phyloP scores from a whole-genome alignment of 305 asterid genomes.

The Fraxinus nigra region DNA sequence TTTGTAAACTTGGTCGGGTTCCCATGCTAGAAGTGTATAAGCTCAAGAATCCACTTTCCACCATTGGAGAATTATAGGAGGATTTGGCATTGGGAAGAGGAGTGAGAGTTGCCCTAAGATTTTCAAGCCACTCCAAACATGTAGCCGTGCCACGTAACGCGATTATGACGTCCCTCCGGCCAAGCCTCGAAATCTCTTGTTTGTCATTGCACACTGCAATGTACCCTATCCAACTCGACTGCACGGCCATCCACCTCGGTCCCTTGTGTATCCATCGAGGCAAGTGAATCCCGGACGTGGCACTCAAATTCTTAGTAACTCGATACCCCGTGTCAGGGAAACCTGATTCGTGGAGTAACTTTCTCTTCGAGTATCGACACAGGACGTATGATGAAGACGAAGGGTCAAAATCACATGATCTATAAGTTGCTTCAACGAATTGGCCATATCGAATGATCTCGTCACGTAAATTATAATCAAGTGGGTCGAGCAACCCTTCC shows the following conservation, averaged over 20 bases:
- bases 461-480: constrained; percentile 57
- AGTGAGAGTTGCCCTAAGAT: constrained; percentile 65
- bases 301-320: constrained; percentile 50
- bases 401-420: constrained; percentile 57
- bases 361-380: constrained; percentile 39
- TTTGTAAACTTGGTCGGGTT: constrained; percentile 48
- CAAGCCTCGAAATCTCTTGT: constrained; percentile 59
- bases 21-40: constrained; percentile 54
- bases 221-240: constrained; percentile 85
- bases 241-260: constrained; percentile 51
- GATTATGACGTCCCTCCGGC: constrained; percentile 86
- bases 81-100: constrained; percentile 21
- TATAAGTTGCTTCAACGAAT: constrained; percentile 74
- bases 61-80: constrained; percentile 45
- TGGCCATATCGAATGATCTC: constrained; percentile 81
- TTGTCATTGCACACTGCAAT: constrained; percentile 70
- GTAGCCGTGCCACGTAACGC: constrained; percentile 87
- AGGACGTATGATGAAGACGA: constrained; percentile 53
- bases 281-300: constrained; percentile 61
- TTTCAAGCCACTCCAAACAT: constrained; percentile 79
- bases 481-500: constrained; percentile 89
- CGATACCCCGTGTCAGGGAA: constrained; percentile 51
- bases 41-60: constrained; percentile 76
- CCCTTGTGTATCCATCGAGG: constrained; percentile 64
- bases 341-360: constrained; percentile 42